Percentiles rank a stretch among this genome's conserved stretches.
Conservation (phyloP, 768 basidiomycete genomes). For the Kwoniella botswanensis region DNA sequence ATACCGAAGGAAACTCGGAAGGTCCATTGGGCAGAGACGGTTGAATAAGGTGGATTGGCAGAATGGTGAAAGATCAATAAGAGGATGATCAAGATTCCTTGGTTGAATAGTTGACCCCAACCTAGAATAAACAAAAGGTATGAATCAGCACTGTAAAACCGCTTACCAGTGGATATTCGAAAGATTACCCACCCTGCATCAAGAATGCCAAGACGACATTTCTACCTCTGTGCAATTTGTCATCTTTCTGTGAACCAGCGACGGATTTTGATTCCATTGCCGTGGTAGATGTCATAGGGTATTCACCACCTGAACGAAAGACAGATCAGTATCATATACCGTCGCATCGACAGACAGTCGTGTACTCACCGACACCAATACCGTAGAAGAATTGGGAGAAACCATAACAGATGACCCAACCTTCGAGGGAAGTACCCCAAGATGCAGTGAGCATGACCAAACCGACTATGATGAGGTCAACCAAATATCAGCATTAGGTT, state of each 20-base stretch:
- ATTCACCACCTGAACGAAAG: conserved; percentile 45
- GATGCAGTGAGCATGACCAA: conserved; percentile 60
- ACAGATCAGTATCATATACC: not conserved
- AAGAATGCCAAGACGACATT: conserved; percentile 61
- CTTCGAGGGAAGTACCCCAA: conserved; percentile 59
- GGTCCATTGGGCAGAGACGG: conserved; percentile 58
- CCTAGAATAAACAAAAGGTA: conserved; percentile 33
- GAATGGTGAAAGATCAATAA: conserved; percentile 59
- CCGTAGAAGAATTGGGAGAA: conserved; percentile 60
- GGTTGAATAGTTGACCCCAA: conserved; percentile 59
- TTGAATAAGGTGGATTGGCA: conserved; percentile 53
- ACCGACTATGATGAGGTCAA: conserved; percentile 45
- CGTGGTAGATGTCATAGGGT: conserved; percentile 60
- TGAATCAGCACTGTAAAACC: not conserved
- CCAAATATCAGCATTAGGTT: not conserved
- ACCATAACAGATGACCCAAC: conserved; percentile 60
- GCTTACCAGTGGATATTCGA: not conserved
- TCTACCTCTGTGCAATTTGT: conserved; percentile 60
- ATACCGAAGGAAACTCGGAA: conserved; percentile 60
- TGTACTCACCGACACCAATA: conserved; percentile 48
- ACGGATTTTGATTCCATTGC: conserved; percentile 56
- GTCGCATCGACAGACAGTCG: conserved; percentile 10
- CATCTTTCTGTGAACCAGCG: conserved; percentile 53
- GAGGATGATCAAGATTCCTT: conserved; percentile 58
- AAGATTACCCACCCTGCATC: conserved; percentile 55